Evolutionary conservation across 805 yeast genomes (phyloP).

Genomic region (Saccharomycopsis sp.): DNA sequence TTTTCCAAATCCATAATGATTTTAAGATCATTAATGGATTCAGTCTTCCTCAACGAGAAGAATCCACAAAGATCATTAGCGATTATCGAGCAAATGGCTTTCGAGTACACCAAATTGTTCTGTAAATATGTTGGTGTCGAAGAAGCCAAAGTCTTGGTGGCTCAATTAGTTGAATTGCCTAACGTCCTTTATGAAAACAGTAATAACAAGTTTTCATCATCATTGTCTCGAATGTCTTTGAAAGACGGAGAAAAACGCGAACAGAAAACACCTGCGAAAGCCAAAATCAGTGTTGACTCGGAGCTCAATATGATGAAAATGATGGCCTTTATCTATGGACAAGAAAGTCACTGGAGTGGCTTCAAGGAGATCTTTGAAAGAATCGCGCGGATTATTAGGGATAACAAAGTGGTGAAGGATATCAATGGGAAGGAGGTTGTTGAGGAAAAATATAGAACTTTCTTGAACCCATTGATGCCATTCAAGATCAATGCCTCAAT

Average conservation of each 20-base stretch:
- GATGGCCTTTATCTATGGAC: not conserved
- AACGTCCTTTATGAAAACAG: not conserved
- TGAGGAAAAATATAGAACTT: not conserved
- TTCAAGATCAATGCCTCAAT: not conserved
- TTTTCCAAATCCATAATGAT: not conserved
- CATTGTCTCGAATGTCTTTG: not conserved
- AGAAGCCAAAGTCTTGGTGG: not conserved
- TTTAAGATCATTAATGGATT: not conserved
- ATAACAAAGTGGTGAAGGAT: not conserved
- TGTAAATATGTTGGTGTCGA: constrained; percentile 2
- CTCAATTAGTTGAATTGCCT: not conserved
- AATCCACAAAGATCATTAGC: not conserved
- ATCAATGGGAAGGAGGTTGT: not conserved
- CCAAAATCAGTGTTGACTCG: not conserved
- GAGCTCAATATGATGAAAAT: not conserved
- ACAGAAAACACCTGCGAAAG: not conserved
- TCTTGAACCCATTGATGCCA: not conserved
- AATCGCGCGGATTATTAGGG: not conserved
- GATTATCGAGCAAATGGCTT: not conserved
- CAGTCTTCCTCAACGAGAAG: not conserved
- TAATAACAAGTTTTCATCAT: not conserved
- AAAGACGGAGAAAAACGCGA: not conserved
- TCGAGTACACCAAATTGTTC: not conserved
- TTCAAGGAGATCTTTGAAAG: not conserved
- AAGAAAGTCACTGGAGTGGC: not conserved